Evolutionary conservation across 805 yeast genomes (phyloP), one percentile per base, ranked within the genome.

Genomic region (Candida silvatica): DNA sequence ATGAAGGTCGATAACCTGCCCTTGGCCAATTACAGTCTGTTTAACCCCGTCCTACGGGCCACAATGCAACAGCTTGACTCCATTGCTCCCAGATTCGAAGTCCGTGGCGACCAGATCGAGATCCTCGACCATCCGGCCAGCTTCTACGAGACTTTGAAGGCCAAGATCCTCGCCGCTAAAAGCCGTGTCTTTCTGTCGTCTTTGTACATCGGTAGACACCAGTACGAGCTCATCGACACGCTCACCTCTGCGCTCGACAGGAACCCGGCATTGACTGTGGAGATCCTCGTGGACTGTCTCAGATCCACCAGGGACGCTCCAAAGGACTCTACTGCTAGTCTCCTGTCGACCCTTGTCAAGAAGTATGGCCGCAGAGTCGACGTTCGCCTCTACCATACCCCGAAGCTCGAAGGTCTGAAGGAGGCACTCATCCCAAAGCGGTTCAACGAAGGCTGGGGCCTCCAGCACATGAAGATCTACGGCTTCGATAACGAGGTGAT

Each of bases 391-490:
- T 92, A 84, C 57, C 94, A 82, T 47, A 90, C 98, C 0, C 98
- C 98, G 0, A 79, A 80, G 42, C 67, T 84, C 45, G 62, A 69
- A 27, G 94, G 94, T 0, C 50, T 84, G 39, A 69, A 73, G 37
- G 77, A 78, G 49, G 45, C 59, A 6, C 31, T 82, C 29, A 67
- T 86, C 3, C 98, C 98, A 0, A 79, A 71, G 39, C 69, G 98
- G 42, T 66, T 90, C 43, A 87, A 88, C 56, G 98, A 92, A 60
- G 88, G 94, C 3, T 73, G 70, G 61, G 98, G 98, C 0, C 67
- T 92, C 34, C 98, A 92, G 56, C 98, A 92, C 53, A 92, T 92
- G 97, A 92, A 92, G 55, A 69, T 92, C 20, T 92, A 92, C 55
- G 98, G 98, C 2, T 77, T 88, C 49, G 98, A 92, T 55, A 76